Percentiles rank a stretch among this genome's conserved stretches.
Conservation (phyloP, 2,329 filamentous ascomycete genomes). For the Cephalotrichum gorgonifer region DNA sequence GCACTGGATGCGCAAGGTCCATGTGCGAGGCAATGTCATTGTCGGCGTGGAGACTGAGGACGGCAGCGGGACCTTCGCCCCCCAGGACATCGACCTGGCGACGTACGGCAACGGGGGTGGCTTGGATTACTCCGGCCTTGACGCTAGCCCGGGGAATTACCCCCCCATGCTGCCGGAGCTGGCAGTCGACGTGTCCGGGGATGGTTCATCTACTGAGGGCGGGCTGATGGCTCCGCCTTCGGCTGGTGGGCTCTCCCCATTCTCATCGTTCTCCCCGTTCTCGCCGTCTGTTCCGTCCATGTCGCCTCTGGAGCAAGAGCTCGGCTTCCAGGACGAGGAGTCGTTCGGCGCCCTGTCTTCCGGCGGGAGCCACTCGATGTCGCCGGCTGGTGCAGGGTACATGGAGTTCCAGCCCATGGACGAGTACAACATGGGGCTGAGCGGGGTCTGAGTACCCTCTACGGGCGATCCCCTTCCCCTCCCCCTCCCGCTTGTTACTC, state of each 20-base stretch:
- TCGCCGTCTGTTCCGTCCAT: neutral
- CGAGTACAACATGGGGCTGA: neutral
- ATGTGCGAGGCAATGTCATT: constrained; percentile 18
- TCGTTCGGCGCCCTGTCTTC: neutral
- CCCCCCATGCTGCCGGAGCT: neutral
- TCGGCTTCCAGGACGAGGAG: neutral
- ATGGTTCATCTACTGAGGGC: neutral
- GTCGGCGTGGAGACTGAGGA: neutral
- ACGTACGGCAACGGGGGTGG: neutral
- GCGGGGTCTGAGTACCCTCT: neutral
- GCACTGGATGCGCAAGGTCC: constrained; percentile 48
- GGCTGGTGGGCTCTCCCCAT: neutral
- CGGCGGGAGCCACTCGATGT: neutral
- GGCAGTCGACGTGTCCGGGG: neutral
- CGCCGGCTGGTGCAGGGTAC: neutral
- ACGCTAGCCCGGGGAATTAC: neutral
- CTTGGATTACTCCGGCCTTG: neutral
- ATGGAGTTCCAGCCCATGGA: neutral
- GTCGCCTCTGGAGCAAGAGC: neutral
- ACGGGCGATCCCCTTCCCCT: no score
- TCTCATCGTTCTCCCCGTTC: neutral
- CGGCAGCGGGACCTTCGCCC: neutral
- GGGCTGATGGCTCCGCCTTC: neutral
- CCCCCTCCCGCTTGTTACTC: neutral
- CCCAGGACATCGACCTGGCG: neutral